Base-by-base conservation (phyloP, 2,329 filamentous ascomycete genomes). In the Pseudocercospora musae region DNA sequence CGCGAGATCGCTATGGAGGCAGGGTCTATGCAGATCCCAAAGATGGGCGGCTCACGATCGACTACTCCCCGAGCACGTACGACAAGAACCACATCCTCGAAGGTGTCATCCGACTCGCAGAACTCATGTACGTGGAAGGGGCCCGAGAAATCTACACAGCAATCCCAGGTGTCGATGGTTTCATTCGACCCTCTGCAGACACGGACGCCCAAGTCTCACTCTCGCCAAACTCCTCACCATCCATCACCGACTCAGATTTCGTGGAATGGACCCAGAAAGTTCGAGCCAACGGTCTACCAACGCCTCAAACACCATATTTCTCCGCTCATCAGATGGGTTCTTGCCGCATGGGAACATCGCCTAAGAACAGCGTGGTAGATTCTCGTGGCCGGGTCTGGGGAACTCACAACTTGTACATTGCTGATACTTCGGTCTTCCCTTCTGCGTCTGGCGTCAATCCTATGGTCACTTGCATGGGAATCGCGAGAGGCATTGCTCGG, bases 241-340 rank as follows among this genome's bases (percentile, higher is more conserved):
- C 72, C 1, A 79, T 87, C 68, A 85, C 83, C 40, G 85, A 90
- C 68, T 75, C 81, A 1, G 76, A 73, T 1, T 91, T 92, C 75
- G 78, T 79, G 29, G 77, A 79, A 7, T 92, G 89, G 89, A 63
- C 88, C 11, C 75, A 81, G 59, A 68, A 60, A 42, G 72, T 85
- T 20, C 81, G 82, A 42, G 82, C 82, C 54, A 78, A 76, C 62
- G 81, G 80, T 0, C 77, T 85, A 10, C 75, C 81, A 0, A 72
- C 76, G 0, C 84, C 85, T 0, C 78, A 81, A 29, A 79, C 81
- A 21, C 73, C 78, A n/a, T 90, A 86, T 70, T 77, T 81, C 29
- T 89, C 86, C n/a, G 90, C 90, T 18, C 90, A 94, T 75, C 90
- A 93, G 78, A 93, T 93, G 90, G 88, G 89, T 21, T 86, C 86